Evolutionary conservation across 352 stramenopile species (phyloP).

Genomic region (Globisporangium lucens): DNA sequence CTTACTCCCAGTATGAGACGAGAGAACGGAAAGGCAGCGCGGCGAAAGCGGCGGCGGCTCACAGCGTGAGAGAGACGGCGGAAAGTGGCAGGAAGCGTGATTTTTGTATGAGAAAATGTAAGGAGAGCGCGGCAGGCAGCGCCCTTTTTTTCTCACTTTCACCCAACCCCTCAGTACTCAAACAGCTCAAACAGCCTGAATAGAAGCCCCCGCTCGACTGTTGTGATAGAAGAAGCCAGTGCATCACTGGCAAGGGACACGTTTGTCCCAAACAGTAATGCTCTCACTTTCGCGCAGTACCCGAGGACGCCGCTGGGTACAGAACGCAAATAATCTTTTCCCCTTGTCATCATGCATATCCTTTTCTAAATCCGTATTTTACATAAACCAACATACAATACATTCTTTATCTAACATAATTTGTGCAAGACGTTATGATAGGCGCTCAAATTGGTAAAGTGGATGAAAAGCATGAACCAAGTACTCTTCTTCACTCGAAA

Average conservation of each 20-base stretch:
- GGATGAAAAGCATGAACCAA: not conserved
- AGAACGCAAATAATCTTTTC: not conserved
- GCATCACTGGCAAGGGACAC: not conserved
- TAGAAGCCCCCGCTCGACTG: not conserved
- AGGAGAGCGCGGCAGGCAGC: not conserved
- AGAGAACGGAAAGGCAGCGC: not conserved
- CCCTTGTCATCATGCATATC: not conserved
- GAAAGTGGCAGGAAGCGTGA: not conserved
- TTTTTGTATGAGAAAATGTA: conserved; percentile 2
- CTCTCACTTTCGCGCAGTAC: not conserved
- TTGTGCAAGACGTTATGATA: not conserved
- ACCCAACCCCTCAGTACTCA: not conserved
- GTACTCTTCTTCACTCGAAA: not conserved
- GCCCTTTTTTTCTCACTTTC: not conserved
- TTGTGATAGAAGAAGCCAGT: not conserved
- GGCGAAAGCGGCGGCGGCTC: not conserved
- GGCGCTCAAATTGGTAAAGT: not conserved
- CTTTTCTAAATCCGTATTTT: not conserved
- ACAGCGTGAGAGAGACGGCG: not conserved
- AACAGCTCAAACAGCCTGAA: not conserved
- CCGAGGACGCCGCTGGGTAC: not conserved
- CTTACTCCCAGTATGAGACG: not conserved
- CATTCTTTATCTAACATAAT: not conserved
- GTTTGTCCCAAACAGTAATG: not conserved
- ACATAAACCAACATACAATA: not conserved